Evolutionary conservation across 2,329 filamentous ascomycete species (phyloP).

Genomic region (Penicillium sp.): DNA sequence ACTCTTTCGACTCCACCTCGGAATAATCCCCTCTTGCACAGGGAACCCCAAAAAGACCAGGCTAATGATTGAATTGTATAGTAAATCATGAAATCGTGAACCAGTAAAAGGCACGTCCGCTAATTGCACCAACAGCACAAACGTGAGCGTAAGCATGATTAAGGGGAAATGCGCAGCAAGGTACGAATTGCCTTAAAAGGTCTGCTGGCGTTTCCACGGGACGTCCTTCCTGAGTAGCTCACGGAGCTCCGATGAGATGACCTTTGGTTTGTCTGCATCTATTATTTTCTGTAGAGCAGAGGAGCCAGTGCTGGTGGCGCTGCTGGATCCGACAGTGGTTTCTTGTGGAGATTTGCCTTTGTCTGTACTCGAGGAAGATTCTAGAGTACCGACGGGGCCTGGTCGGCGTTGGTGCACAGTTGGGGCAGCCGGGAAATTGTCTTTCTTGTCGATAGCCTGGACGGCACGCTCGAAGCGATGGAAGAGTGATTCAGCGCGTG

Average conservation of each 20-base stretch:
- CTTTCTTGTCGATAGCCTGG: constrained; percentile 87
- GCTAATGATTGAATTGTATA: no score
- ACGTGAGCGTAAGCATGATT: no score
- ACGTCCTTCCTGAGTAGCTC: constrained; percentile 60
- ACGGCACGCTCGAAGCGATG: constrained; percentile 82
- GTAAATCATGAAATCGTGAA: background rate
- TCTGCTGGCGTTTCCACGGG: constrained; percentile 38
- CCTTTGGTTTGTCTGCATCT: constrained; percentile 42
- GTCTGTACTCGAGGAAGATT: no score
- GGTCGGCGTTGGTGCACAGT: constrained; percentile 50
- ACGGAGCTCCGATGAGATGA: constrained; percentile 64
- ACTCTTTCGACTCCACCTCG: no score
- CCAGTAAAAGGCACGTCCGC: background rate
- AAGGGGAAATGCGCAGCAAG: no score
- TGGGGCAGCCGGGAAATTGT: constrained; percentile 68
- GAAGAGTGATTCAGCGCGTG: constrained; percentile 86
- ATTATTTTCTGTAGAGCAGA: constrained; percentile 19
- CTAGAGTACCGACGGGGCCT: constrained; percentile 9
- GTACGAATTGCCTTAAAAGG: constrained; percentile 6
- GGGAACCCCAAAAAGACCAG: no score
- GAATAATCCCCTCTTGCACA: no score
- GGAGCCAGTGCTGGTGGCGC: constrained; percentile 22
- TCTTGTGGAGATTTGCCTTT: constrained; percentile 35
- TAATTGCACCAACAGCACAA: no score
- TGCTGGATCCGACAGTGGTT: constrained; percentile 25